Evolutionary conservation across 352 stramenopile genomes (phyloP), one percentile per base, ranked within the genome.

Genomic region (Globisporangium barbulae): DNA sequence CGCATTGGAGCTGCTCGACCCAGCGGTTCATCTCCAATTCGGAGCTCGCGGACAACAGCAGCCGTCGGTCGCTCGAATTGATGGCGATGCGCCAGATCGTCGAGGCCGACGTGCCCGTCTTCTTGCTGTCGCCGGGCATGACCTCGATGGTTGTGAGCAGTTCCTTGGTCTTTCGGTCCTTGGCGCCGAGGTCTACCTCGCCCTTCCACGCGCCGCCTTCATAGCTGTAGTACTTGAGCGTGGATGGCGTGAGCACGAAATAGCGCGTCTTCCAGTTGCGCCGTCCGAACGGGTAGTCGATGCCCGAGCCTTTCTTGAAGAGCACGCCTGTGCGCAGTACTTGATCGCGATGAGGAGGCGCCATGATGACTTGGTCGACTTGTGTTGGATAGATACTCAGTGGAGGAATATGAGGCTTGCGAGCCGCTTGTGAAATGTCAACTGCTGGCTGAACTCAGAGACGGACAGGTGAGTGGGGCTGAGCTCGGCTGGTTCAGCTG

Each of bases 231-330:
- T 80, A 80, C 53, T 57, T 59, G 42, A 81, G 67, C 42, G 60
- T 59, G 17, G 54, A 53, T 15, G 59, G n/a, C 39, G 73, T 79
- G 59, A 86, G 68, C 59, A 81, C 77, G 44, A 79, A 78, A 60
- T 79, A 84, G 37, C 73, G 78, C 41, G 74, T 70, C 61, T 84
- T 84, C 78, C 78, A 87, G 67, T 87, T 87, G 25, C 56, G 50
- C 31, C 76, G 69, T 7, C 72, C 71, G 41, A 87, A 84, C 45
- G 61, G 61, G 25, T 69, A 60, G 13, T 73, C 72, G 2, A n/a
- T 64, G 55, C 75, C 71, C 10, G 73, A 79, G 65, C 76, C 74
- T 63, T 79, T 80, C 59, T 82, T 85, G 69, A 80, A 83, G 13
- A 84, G 70, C 56, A 81, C 63, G 52, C 73, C 75, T 10, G 71